Evolutionary conservation across 1,284 basidiomycete genomes (phyloP).

Genomic region (Puccinia polysora): DNA sequence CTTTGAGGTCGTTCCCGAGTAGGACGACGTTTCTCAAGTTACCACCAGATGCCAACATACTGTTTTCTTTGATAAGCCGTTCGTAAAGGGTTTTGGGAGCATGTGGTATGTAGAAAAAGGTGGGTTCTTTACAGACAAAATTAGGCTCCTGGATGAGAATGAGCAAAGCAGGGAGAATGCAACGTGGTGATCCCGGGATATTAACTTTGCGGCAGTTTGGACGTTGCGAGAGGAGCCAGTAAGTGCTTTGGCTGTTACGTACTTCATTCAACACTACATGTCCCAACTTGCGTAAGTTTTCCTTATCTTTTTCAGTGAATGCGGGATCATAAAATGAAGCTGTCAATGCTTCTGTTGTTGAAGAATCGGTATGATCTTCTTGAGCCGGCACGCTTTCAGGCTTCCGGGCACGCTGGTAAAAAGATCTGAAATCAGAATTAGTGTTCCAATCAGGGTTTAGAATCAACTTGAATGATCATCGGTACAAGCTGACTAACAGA

Average conservation of each 20-base stretch:
- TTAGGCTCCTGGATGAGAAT: slow-evolving; percentile 21
- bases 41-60: neutral
- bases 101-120: slow-evolving; percentile 40
- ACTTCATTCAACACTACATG: slow-evolving; percentile 25
- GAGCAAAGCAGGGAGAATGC: neutral
- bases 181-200: no score
- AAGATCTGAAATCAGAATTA: neutral
- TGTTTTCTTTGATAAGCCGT: slow-evolving; percentile 8
- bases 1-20: slow-evolving; percentile 31
- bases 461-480: neutral
- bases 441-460: neutral
- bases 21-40: slow-evolving; percentile 11
- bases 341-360: neutral
- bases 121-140: slow-evolving; percentile 18
- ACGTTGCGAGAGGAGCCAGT: neutral
- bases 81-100: slow-evolving; percentile 31
- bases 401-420: neutral
- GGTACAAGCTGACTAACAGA: slow-evolving; percentile 4
- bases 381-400: neutral
- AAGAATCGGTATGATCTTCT: neutral
- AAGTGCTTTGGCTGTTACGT: neutral
- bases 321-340: slow-evolving; percentile 36
- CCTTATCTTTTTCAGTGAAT: slow-evolving; percentile 29
- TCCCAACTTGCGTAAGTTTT: slow-evolving; percentile 13
- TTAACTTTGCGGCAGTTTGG: no score